Evolutionary conservation across 805 yeast genomes (phyloP), one percentile per base, ranked within the genome.

Genomic region (Ogataea henricii): DNA sequence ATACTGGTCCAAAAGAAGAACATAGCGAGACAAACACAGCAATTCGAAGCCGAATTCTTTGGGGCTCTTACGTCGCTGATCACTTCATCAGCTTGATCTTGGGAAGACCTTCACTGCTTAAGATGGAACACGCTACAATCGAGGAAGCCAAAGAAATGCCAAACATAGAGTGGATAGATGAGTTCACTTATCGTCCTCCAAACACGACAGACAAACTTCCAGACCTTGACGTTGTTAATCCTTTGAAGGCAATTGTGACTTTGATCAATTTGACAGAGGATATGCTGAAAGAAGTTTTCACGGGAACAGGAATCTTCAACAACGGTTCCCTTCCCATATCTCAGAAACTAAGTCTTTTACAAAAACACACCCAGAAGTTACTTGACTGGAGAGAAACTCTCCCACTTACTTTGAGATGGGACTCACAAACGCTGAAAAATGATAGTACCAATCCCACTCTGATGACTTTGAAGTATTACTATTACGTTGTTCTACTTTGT

Each of bases 11-110:
- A n/a, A 60, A 58, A 30, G 70, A 67, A 33, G 65, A 66, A 32
- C 60, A 77, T 40, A 68, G 73, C n/a, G 71, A 74, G 26, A 71
- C 81, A 42, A 83, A 81, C 53, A 69, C 77, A 14, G 79, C 76
- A 34, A 79, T 82, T 46, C 69, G 85, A 48, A 74, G 81, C 42
- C 67, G 88, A 48, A 78, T 82, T 9, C 79, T 78, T 59, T 82
- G 88, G 88, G 87, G 87, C 3, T 75, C 82, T 42, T 82, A 77
- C 60, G 67, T 82, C 47, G 83, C 83, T 2, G 88, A 82, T 60
- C 86, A 81, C 58, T 78, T 82, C 55, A 78, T 82, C 29, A 77
- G 84, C 57, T 64, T 82, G 30, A 67, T 81, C 42, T 63, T 81
- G 40, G 88, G 88, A 3, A 65, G 86, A 43, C 84, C 85, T 0